A percentile compares a stretch with the other conserved stretches of the same genome.
phyloP scores from a whole-genome alignment of 2,329 filamentous ascomycete species.

The Cytospora leucostoma region DNA sequence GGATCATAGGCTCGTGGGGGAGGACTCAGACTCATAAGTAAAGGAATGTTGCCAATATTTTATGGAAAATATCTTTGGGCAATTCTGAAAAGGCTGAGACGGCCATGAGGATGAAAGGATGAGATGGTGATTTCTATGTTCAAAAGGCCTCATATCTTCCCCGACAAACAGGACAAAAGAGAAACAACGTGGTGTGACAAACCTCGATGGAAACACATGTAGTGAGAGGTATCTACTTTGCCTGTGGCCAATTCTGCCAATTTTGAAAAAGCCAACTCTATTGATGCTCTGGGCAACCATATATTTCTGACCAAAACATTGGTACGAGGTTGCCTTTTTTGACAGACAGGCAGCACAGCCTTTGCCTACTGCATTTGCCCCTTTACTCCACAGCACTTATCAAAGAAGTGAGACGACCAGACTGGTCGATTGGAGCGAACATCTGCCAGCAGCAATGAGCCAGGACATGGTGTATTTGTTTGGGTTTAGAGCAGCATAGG shows the following conservation, averaged over 20 bases:
- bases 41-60: not conserved
- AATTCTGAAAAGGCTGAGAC: not conserved
- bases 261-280: too few relatives aligned
- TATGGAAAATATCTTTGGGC: slow-evolving; percentile 4
- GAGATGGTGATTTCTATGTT: not conserved
- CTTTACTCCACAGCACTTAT: too few relatives aligned
- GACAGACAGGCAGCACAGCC: too few relatives aligned
- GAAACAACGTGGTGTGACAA: not conserved
- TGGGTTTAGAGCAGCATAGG: too few relatives aligned
- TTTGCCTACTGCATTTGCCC: too few relatives aligned
- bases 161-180: not conserved
- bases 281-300: too few relatives aligned
- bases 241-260: not conserved
- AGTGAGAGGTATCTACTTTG: not conserved
- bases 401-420: too few relatives aligned
- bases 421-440: too few relatives aligned
- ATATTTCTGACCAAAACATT: too few relatives aligned
- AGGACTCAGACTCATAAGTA: not conserved
- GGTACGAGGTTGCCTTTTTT: too few relatives aligned
- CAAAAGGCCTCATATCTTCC: not conserved
- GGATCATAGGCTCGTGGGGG: not conserved
- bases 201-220: not conserved
- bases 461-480: too few relatives aligned
- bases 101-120: not conserved
- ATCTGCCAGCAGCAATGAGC: too few relatives aligned